Evolutionary conservation across 169 alveolate genomes (phyloP).

Genomic region (Plasmodium sp.): DNA sequence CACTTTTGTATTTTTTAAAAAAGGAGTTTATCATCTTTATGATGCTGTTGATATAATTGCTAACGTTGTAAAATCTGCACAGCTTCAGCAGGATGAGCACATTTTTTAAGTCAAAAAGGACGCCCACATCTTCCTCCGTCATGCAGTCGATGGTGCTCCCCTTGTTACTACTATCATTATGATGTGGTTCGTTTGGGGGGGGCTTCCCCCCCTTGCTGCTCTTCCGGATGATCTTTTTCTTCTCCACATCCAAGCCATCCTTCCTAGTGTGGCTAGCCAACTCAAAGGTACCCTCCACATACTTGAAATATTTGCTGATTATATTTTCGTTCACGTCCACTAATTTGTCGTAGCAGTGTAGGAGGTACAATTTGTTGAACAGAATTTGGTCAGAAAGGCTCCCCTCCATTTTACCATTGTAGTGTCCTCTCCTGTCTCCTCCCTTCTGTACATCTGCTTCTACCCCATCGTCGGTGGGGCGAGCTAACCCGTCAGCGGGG

Average conservation of each 20-base stretch:
- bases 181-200: not conserved
- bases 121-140: not conserved
- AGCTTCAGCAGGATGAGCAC: slow-evolving; percentile 46
- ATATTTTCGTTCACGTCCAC: slow-evolving; percentile 61
- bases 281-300: slow-evolving; percentile 4
- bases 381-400: not conserved
- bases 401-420: not conserved
- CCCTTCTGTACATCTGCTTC: too few relatives aligned
- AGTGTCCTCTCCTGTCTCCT: not conserved
- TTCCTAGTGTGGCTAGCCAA: not conserved
- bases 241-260: not conserved
- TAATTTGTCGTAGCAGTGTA: slow-evolving; percentile 67
- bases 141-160: not conserved
- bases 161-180: not conserved
- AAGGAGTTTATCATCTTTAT: slow-evolving; percentile 37
- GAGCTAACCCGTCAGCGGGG: not conserved
- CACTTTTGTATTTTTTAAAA: slow-evolving; percentile 53
- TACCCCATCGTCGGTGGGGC: not conserved
- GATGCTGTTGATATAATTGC: slow-evolving; percentile 37
- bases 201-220: not conserved
- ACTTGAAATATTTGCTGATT: slow-evolving; percentile 70
- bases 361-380: slow-evolving; percentile 17
- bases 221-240: not conserved
- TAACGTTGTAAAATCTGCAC: slow-evolving; percentile 63
- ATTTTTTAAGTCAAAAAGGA: slow-evolving; percentile 63